These are phyloP conservation scores for Monosporozyma unispora DNA, from an alignment of 805 yeast species.

Conservation along the genomic window DNA sequence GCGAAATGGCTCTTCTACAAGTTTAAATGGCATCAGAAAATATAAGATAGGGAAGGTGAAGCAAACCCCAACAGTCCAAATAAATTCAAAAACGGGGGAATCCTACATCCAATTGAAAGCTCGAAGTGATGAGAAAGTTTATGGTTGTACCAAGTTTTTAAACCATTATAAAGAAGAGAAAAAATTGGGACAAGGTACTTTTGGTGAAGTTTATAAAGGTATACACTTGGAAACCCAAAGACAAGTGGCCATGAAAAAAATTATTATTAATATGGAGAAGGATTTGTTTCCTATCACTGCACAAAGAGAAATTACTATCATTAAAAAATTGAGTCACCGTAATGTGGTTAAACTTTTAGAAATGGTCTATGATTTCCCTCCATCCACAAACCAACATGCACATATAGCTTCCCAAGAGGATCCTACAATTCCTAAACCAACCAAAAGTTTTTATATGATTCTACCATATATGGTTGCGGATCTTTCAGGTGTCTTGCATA, in stretches of 20 bases:
- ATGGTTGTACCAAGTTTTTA: conserved; percentile 27
- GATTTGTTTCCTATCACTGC: conserved; percentile 88
- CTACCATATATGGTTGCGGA: conserved; percentile 91
- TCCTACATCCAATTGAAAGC: conserved; percentile 21
- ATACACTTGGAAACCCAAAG: conserved; percentile 36
- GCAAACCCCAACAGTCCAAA: conserved; percentile 26
- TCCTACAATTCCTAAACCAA: conserved; percentile 2
- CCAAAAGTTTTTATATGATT: conserved; percentile 63
- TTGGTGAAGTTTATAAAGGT: conserved; percentile 85
- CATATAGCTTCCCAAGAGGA: neutral
- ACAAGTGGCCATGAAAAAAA: conserved; percentile 82
- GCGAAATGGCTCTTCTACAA: neutral
- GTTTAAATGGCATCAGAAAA: conserved; percentile 8
- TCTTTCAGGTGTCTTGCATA: conserved; percentile 79
- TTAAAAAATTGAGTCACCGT: conserved; percentile 58
- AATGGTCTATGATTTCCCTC: conserved; percentile 52
- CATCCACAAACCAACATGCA: conserved; percentile 11
- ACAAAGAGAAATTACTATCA: conserved; percentile 77
- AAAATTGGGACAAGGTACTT: conserved; percentile 75
- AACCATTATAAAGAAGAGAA: conserved; percentile 30
- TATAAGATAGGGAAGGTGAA: conserved; percentile 30
- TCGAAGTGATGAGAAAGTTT: conserved; percentile 21
- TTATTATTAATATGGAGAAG: conserved; percentile 43
- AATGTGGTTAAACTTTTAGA: conserved; percentile 74
- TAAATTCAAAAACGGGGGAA: conserved; percentile 21